Evolutionary conservation across 1,284 basidiomycete species (phyloP).

Genomic region (Schizophyllum amplum): DNA sequence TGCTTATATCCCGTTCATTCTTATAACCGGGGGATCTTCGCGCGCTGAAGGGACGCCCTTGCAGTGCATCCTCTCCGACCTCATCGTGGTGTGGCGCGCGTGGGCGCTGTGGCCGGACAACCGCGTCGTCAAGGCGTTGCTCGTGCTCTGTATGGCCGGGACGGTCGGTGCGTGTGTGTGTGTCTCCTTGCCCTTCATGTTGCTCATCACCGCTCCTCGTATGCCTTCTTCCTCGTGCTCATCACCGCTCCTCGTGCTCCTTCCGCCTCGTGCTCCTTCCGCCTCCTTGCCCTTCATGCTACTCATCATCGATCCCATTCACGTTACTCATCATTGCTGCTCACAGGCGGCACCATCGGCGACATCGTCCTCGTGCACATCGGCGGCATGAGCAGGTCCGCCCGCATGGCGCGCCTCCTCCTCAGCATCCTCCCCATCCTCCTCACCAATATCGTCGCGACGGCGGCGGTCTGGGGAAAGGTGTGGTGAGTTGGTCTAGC

Average conservation of each 20-base stretch:
- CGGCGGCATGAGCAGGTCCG: background rate
- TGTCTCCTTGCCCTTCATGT: background rate
- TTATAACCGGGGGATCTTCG: too few relatives aligned
- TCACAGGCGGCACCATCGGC: slow-evolving; percentile 6
- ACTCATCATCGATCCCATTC: background rate
- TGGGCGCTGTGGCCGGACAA: slow-evolving; percentile 11
- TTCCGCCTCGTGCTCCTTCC: too few relatives aligned
- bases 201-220: background rate
- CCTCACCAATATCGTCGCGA: slow-evolving; percentile 9
- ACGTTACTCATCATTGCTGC: slow-evolving; percentile 1
- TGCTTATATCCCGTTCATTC: too few relatives aligned
- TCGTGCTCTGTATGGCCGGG: slow-evolving; percentile 7
- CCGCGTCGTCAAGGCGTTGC: slow-evolving; percentile 3
- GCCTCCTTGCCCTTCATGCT: background rate
- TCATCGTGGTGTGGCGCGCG: slow-evolving; percentile 11
- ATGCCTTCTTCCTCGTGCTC: background rate
- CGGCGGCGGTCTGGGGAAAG: slow-evolving; percentile 8
- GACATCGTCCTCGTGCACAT: slow-evolving; percentile 1
- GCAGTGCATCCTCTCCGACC: slow-evolving; percentile 9
- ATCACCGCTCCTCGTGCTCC: background rate
- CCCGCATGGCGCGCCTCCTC: slow-evolving; percentile 4
- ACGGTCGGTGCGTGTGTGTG: slow-evolving; percentile 8
- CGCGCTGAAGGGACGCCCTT: background rate
- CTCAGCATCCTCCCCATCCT: slow-evolving; percentile 11
- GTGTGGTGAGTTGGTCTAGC: slow-evolving; percentile 5